Conservation (phyloP, 2,329 filamentous ascomycete species). For the Chaetothyriales sp. region DNA sequence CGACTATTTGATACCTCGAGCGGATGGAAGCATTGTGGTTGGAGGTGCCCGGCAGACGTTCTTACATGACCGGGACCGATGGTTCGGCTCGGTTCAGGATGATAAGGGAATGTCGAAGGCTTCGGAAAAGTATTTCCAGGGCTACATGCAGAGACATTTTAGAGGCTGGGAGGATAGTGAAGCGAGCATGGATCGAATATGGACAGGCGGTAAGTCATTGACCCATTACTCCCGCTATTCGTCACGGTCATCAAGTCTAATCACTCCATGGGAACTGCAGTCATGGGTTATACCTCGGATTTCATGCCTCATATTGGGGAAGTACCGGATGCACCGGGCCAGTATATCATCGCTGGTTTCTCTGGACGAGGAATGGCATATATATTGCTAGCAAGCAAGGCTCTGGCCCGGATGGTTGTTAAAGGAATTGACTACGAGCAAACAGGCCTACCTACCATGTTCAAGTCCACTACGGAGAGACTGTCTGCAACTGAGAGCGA, state of each 20-base stretch:
- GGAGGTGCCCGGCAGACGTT: constrained; percentile 44
- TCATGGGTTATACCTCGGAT: constrained; percentile 40
- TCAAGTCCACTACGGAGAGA: no score
- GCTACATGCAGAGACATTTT: constrained; percentile 26
- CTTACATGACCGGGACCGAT: constrained; percentile 18
- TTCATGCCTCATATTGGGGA: constrained; percentile 39
- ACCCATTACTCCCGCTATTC: no score
- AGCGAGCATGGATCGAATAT: constrained; percentile 23
- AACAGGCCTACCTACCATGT: constrained; percentile 23
- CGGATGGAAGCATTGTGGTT: constrained; percentile 42
- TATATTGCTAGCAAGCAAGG: constrained; percentile 36
- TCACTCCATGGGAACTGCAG: constrained; percentile 18
- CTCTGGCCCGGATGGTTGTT: constrained; percentile 43
- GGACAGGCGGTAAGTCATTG: constrained; percentile 25
- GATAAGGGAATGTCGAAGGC: constrained; percentile 36
- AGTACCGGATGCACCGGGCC: constrained; percentile 29
- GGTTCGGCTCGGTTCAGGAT: constrained; percentile 35
- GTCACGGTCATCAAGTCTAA: no score
- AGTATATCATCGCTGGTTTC: constrained; percentile 48
- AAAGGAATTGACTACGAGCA: constrained; percentile 19
- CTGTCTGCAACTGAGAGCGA: background rate
- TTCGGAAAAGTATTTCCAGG: constrained; percentile 28
- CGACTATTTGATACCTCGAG: constrained; percentile 52
- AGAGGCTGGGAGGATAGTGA: constrained; percentile 24
- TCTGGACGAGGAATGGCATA: constrained; percentile 55